Percentiles rank a stretch among this genome's conserved stretches.
phyloP scores from a whole-genome alignment of 2,329 filamentous ascomycete genomes.

The Paraconiothyrium sp. region DNA sequence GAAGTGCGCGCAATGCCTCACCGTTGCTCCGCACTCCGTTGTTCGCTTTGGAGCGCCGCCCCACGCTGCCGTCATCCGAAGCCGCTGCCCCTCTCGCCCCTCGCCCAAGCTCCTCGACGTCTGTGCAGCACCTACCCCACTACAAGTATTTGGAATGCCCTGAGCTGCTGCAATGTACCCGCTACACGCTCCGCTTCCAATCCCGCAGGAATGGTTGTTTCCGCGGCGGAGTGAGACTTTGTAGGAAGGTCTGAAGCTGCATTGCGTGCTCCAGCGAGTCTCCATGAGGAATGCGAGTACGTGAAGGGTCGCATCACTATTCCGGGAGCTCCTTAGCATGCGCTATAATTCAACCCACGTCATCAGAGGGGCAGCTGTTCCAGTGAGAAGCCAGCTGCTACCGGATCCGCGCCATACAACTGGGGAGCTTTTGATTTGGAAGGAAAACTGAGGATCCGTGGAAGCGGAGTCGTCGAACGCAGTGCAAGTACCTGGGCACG shows the following conservation, averaged over 20 bases:
- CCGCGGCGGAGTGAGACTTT: not conserved
- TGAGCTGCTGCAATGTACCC: not conserved
- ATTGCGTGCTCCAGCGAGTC: not conserved
- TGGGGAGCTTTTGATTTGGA: not conserved
- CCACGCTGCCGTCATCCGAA: not conserved
- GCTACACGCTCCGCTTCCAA: slow-evolving; percentile 1
- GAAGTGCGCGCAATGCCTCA: no score
- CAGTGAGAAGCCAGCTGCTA: not conserved
- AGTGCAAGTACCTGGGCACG: not conserved
- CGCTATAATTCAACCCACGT: not conserved
- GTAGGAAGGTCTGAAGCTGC: not conserved
- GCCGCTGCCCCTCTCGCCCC: not conserved
- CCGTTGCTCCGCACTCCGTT: not conserved
- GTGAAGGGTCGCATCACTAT: not conserved
- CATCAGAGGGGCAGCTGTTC: not conserved
- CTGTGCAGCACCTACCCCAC: slow-evolving; percentile 21
- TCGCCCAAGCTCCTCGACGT: not conserved
- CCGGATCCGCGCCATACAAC: not conserved
- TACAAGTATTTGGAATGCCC: slow-evolving; percentile 15
- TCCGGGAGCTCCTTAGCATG: not conserved
- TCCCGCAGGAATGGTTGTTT: not conserved
- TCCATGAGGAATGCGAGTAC: no score
- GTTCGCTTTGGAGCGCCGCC: not conserved
- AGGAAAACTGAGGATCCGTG: not conserved
- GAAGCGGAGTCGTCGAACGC: not conserved